Conservation (phyloP, 2,329 filamentous ascomycete species). For the Fusarium paranaense region DNA sequence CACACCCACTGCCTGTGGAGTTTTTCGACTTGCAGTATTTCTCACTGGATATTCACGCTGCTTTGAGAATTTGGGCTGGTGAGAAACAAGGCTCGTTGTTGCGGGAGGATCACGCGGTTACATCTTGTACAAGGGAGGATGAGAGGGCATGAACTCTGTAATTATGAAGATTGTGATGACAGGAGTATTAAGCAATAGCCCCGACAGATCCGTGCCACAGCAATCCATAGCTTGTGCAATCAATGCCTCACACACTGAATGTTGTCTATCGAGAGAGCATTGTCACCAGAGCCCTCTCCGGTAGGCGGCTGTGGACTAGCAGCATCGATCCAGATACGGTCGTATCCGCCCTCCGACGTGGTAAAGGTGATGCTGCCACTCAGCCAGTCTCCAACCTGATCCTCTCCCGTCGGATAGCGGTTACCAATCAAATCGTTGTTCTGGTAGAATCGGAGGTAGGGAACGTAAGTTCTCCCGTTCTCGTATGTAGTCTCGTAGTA, state of each 20-base stretch:
- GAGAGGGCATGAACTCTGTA: background rate
- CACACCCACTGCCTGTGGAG: background rate
- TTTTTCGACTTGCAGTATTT: constrained; percentile 21
- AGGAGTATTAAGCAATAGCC: background rate
- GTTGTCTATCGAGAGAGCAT: background rate
- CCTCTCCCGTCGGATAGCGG: background rate
- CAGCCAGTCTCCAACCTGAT: background rate
- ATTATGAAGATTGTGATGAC: background rate
- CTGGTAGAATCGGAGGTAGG: background rate
- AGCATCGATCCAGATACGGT: constrained; percentile 15
- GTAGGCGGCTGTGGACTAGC: constrained; percentile 4
- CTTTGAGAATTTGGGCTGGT: constrained; percentile 4
- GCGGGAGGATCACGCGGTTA: background rate
- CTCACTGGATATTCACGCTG: constrained; percentile 8
- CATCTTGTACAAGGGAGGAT: background rate
- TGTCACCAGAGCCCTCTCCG: background rate
- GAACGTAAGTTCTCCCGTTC: background rate
- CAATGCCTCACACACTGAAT: background rate
- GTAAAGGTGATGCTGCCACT: background rate
- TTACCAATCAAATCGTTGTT: constrained; percentile 2
- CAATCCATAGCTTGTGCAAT: background rate
- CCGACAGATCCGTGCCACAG: background rate
- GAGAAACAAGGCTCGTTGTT: background rate
- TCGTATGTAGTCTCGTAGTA: background rate
- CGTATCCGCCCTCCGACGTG: background rate